Percentiles rank a stretch among this genome's conserved stretches.
Evolutionary conservation across 192 early-diverging fungal species (phyloP).

Genomic region (Phycomyces blakesleeanus): DNA sequence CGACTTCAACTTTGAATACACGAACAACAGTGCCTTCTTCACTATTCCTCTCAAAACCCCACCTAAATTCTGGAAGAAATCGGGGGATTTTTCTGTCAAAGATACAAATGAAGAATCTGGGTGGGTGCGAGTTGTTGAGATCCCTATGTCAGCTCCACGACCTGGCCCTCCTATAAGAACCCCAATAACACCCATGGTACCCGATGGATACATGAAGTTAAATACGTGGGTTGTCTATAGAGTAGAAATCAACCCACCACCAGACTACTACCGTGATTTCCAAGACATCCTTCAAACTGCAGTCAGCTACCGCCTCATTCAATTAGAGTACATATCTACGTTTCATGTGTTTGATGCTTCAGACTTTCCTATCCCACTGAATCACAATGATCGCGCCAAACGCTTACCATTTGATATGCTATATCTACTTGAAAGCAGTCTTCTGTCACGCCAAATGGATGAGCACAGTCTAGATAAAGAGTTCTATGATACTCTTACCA

Average conservation of each 20-base stretch:
- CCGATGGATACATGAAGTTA: background rate
- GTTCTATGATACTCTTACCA: conserved; percentile 18
- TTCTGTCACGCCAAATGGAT: conserved; percentile 34
- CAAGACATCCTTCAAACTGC: background rate
- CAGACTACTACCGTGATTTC: background rate
- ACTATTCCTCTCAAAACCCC: background rate
- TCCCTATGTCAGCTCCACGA: background rate
- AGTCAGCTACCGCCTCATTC: background rate
- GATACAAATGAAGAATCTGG: background rate
- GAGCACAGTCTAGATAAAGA: conserved; percentile 35
- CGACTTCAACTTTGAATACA: background rate
- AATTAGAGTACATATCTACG: background rate
- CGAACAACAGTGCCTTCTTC: background rate
- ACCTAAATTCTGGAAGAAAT: background rate
- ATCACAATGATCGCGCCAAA: background rate
- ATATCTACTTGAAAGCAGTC: conserved; percentile 40
- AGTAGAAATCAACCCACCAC: conserved; percentile 2
- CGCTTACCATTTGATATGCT: conserved; percentile 35
- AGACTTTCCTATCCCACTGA: background rate
- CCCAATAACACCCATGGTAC: background rate
- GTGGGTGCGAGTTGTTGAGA: background rate
- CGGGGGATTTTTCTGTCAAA: background rate
- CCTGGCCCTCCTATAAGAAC: background rate
- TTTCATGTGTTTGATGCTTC: background rate
- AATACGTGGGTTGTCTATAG: conserved; percentile 10